phyloP scores from a whole-genome alignment of 768 basidiomycete species.

The Tricholoma saponaceum region DNA sequence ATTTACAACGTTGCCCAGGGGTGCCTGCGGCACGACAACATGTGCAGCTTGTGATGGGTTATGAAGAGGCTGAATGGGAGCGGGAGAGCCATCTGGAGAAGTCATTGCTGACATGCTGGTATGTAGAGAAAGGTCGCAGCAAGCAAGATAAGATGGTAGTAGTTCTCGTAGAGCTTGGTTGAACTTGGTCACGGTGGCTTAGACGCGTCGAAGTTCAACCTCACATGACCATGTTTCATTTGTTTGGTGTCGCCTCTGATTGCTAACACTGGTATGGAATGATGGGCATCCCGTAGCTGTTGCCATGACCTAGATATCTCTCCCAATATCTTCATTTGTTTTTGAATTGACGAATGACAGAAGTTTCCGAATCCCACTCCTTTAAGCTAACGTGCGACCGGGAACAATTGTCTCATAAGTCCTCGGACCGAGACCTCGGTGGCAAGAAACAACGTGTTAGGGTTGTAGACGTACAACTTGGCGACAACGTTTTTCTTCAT shows the following conservation, averaged over 20 bases:
- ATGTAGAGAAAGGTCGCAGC: not conserved
- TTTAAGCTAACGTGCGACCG: not conserved
- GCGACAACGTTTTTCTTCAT: not conserved
- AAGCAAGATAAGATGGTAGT: not conserved
- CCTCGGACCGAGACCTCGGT: not conserved
- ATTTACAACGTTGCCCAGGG: slow-evolving; percentile 62
- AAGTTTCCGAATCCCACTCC: not conserved
- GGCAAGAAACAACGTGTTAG: not conserved
- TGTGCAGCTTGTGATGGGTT: slow-evolving; percentile 79
- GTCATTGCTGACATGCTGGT: slow-evolving; percentile 54
- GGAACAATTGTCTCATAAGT: not conserved
- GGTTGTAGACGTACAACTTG: not conserved
- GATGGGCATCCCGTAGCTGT: not conserved
- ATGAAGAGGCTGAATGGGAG: slow-evolving; percentile 79
- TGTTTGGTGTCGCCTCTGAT: not conserved
- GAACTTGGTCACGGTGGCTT: not conserved
- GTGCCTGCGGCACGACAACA: slow-evolving; percentile 75
- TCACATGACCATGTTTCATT: not conserved
- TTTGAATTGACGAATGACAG: not conserved
- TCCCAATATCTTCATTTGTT: not conserved
- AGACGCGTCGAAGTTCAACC: not conserved
- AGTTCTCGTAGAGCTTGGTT: not conserved
- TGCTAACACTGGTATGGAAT: not conserved
- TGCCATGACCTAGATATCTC: too few relatives aligned
- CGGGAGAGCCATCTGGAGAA: slow-evolving; percentile 62